These are phyloP conservation scores for Fusarium sp. DNA, from an alignment of 2,329 filamentous ascomycete species.

Conservation along the genomic window DNA sequence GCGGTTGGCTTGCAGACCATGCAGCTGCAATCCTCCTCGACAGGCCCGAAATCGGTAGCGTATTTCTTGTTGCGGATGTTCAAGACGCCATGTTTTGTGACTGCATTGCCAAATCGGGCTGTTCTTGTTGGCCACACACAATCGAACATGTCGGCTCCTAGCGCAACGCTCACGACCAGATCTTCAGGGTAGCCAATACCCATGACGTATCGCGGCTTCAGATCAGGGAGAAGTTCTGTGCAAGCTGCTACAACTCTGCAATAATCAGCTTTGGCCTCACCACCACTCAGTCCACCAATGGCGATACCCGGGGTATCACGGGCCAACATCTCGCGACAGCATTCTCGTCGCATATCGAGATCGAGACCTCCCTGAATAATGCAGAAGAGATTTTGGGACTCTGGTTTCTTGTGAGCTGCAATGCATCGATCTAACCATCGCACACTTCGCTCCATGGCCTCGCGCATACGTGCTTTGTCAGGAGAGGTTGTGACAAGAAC, in stretches of 20 bases:
- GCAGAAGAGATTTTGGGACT: slow-evolving; percentile 92
- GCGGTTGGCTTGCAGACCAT: slow-evolving; percentile 74
- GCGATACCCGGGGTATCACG: slow-evolving; percentile 95
- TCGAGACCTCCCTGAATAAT: slow-evolving; percentile 98
- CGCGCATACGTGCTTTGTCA: slow-evolving; percentile 85
- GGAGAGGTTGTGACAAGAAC: slow-evolving; percentile 96
- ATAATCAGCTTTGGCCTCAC: slow-evolving; percentile 92
- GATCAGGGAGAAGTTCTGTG: slow-evolving; percentile 82
- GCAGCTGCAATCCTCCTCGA: slow-evolving; percentile 86
- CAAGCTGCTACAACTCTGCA: slow-evolving; percentile 90
- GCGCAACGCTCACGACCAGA: slow-evolving; percentile 88
- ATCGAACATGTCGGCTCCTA: slow-evolving; percentile 99
- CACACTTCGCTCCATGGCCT: slow-evolving; percentile 94
- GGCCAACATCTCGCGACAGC: slow-evolving; percentile 86
- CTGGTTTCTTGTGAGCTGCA: slow-evolving; percentile 83
- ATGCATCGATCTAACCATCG: slow-evolving; percentile 98
- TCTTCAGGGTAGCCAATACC: slow-evolving; percentile 98
- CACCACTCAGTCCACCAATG: slow-evolving; percentile 92
- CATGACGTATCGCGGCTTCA: slow-evolving; percentile 99
- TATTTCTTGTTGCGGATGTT: slow-evolving; percentile 83
- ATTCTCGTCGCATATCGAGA: slow-evolving; percentile 83
- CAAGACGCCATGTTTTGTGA: slow-evolving; percentile 82
- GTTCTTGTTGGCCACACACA: slow-evolving; percentile 98
- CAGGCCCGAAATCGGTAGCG: slow-evolving; percentile 80
- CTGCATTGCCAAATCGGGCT: slow-evolving; percentile 93